Percentiles rank a stretch among this genome's conserved stretches.
Evolutionary conservation across 257 asterid genomes (phyloP).

Genomic region (Przewalskia tangutica): DNA sequence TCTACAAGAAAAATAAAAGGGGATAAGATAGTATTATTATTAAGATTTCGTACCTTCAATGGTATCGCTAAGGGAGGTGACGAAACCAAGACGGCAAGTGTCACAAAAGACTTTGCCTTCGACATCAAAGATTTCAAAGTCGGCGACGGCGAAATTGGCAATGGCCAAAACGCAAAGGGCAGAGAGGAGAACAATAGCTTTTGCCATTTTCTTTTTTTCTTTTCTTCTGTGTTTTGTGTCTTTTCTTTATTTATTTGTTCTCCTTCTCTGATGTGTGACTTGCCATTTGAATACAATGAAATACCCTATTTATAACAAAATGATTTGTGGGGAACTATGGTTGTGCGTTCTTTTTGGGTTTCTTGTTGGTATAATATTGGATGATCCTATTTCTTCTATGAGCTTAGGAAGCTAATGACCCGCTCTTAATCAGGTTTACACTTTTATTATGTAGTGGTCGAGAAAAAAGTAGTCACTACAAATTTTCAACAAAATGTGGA

Average conservation of each 20-base stretch:
- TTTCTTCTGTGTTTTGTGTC: background rate
- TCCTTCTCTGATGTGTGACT: constrained; percentile 6
- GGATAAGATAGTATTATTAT: background rate
- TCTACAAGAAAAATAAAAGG: background rate
- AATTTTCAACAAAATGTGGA: background rate
- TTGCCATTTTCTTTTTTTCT: constrained; percentile 18
- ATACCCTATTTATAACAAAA: background rate
- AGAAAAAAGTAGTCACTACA: background rate
- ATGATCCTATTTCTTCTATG: background rate
- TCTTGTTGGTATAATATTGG: background rate
- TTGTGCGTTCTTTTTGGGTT: background rate
- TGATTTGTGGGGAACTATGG: background rate
- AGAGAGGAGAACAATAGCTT: constrained; percentile 16
- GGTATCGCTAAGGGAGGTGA: constrained; percentile 9
- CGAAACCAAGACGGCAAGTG: constrained; percentile 30
- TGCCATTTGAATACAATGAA: background rate
- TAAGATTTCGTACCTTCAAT: constrained; percentile 5
- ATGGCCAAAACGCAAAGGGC: constrained; percentile 14
- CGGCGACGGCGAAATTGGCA: constrained; percentile 9
- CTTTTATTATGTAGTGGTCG: background rate
- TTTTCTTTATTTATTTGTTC: background rate
- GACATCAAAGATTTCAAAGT: background rate
- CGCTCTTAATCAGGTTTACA: background rate
- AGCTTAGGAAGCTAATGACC: background rate
- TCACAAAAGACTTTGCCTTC: constrained; percentile 32